Evolutionary conservation across 169 alveolate species (phyloP).

Genomic region (Plasmodium gonderi): DNA sequence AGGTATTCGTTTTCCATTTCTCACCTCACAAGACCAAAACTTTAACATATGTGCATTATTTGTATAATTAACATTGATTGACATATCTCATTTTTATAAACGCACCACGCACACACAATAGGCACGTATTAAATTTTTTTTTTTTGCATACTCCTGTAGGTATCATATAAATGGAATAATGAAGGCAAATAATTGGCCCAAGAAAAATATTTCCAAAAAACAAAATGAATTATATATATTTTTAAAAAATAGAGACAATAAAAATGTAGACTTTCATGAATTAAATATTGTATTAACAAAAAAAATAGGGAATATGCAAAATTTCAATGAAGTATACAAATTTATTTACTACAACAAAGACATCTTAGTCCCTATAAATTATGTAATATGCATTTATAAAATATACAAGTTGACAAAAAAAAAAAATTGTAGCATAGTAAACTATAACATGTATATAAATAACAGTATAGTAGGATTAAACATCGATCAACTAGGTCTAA

Average conservation of each 20-base stretch:
- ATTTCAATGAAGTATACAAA: constrained; percentile 68
- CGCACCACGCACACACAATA: not conserved
- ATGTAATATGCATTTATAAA: constrained; percentile 57
- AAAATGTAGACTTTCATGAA: constrained; percentile 40
- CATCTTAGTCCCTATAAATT: constrained; percentile 69
- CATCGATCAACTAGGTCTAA: constrained; percentile 12
- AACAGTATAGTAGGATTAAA: constrained; percentile 6
- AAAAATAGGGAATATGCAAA: constrained; percentile 35
- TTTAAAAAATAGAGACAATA: constrained; percentile 2
- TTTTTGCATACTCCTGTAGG: not conserved
- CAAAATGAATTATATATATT: constrained; percentile 46
- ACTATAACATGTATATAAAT: constrained; percentile 14
- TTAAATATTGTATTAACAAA: constrained; percentile 52
- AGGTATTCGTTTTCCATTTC: too few relatives aligned
- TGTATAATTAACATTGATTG: too few relatives aligned
- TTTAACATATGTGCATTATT: too few relatives aligned
- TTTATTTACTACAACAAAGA: constrained; percentile 59
- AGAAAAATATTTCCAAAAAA: constrained; percentile 57
- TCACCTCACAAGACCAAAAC: too few relatives aligned
- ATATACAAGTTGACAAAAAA: constrained; percentile 49
- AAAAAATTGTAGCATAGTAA: constrained; percentile 32
- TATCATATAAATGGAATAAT: constrained; percentile 44
- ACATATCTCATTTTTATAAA: too few relatives aligned
- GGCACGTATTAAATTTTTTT: not conserved
- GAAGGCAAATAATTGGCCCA: constrained; percentile 59